phyloP scores from a whole-genome alignment of 2,329 filamentous ascomycete species.

The Colletotrichum shisoi region DNA sequence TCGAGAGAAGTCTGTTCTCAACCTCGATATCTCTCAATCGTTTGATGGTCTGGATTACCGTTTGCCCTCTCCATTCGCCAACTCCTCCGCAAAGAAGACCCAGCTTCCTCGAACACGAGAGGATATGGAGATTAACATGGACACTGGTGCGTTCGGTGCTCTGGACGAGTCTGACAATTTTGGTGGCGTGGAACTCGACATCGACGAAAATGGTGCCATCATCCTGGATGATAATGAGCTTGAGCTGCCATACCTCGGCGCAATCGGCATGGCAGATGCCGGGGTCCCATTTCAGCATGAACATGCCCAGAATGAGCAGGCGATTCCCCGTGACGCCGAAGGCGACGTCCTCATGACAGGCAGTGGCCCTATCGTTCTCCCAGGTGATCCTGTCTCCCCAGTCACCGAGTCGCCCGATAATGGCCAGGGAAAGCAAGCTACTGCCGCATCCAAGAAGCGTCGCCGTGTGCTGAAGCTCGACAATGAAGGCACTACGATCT shows the following conservation, averaged over 20 bases:
- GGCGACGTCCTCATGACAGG: slow-evolving; percentile 9
- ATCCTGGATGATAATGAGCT: slow-evolving; percentile 53
- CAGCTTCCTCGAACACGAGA: slow-evolving; percentile 26
- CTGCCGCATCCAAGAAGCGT: slow-evolving; percentile 7
- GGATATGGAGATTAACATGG: slow-evolving; percentile 15
- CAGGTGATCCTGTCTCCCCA: not conserved
- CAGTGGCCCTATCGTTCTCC: not conserved
- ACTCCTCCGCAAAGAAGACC: slow-evolving; percentile 41
- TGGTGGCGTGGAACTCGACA: slow-evolving; percentile 56
- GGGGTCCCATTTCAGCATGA: slow-evolving; percentile 33
- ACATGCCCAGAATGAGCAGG: slow-evolving; percentile 4
- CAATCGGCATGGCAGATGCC: slow-evolving; percentile 24
- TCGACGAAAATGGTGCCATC: slow-evolving; percentile 62
- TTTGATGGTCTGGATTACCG: slow-evolving; percentile 46
- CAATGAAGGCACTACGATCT: slow-evolving; percentile 1
- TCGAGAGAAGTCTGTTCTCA: slow-evolving; percentile 43
- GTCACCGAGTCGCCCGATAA: not conserved
- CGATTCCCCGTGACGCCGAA: not conserved
- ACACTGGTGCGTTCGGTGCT: slow-evolving; percentile 48
- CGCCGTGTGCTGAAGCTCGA: slow-evolving; percentile 16
- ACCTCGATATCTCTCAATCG: slow-evolving; percentile 46
- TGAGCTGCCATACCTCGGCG: slow-evolving; percentile 55
- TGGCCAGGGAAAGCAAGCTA: not conserved
- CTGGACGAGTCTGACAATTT: slow-evolving; percentile 51
- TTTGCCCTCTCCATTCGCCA: slow-evolving; percentile 49